Conservation (phyloP, 23 red algal genomes). For the Pyropia haitanensis region DNA sequence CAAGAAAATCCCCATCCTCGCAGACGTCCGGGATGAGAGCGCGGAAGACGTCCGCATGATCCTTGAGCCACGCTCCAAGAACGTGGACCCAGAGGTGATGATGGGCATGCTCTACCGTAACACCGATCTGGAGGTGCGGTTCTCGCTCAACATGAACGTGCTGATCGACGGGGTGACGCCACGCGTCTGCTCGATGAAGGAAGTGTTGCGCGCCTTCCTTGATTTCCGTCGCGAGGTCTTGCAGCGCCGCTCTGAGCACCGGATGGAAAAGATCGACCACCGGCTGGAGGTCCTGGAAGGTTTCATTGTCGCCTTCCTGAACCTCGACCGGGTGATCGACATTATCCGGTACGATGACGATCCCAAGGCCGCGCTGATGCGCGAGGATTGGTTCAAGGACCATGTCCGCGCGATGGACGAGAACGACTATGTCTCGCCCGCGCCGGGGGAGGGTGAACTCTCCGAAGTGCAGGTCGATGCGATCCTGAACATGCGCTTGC, state of each 20-base stretch:
- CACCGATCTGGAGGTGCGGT: constrained; percentile 24
- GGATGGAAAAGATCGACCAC: constrained; percentile 13
- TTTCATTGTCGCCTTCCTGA: constrained; percentile 10
- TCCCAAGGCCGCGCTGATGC: background rate
- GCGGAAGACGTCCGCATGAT: constrained; percentile 32
- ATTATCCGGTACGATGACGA: background rate
- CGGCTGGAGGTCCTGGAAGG: constrained; percentile 32
- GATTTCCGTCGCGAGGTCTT: constrained; percentile 34
- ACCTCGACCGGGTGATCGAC: constrained; percentile 12
- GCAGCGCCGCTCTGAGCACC: constrained; percentile 7
- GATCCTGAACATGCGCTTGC: constrained; percentile 35
- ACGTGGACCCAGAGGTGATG: constrained; percentile 16
- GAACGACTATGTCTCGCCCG: background rate
- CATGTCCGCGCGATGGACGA: background rate
- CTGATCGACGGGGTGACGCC: constrained; percentile 16
- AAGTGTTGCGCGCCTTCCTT: constrained; percentile 17
- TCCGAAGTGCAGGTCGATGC: constrained; percentile 30
- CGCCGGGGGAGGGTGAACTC: constrained; percentile 3
- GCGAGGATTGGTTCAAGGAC: background rate
- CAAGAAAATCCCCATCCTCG: constrained; percentile 39
- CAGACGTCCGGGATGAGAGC: constrained; percentile 50
- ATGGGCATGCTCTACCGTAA: constrained; percentile 32
- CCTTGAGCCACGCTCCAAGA: constrained; percentile 28
- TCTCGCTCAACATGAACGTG: constrained; percentile 44
- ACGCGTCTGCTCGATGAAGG: constrained; percentile 2